Percentiles rank a stretch among this genome's conserved stretches.
Evolutionary conservation across 148 eudicot genomes (phyloP).

Genomic region (Vaccinium vitisidaea): DNA sequence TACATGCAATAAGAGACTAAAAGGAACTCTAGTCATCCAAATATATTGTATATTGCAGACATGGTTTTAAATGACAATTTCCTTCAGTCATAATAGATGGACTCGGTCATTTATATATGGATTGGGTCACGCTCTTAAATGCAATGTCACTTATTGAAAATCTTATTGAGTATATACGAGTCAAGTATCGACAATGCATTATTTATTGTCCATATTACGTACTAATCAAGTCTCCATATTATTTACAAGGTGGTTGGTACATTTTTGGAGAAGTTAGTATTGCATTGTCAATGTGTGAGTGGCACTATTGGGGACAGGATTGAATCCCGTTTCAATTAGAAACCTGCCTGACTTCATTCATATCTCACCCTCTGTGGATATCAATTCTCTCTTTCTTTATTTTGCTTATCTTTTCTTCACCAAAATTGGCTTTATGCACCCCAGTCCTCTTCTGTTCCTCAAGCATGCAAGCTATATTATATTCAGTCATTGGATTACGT

Average conservation of each 20-base stretch:
- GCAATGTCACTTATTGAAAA: neutral
- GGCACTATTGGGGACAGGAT: neutral
- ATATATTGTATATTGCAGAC: neutral
- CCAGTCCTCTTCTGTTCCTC: neutral
- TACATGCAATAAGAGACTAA: neutral
- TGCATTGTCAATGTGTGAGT: neutral
- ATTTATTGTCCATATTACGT: neutral
- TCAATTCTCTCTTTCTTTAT: neutral
- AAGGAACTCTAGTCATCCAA: neutral
- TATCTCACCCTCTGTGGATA: neutral
- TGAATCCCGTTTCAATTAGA: neutral
- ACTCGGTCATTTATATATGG: neutral
- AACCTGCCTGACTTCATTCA: neutral
- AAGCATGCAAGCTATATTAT: neutral
- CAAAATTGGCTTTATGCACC: neutral
- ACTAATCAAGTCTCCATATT: neutral
- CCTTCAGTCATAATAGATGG: neutral
- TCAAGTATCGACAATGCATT: neutral
- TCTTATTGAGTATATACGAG: neutral
- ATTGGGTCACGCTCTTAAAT: neutral
- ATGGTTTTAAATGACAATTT: neutral
- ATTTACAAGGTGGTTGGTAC: neutral
- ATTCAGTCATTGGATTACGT: neutral
- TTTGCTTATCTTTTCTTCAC: neutral
- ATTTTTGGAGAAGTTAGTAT: neutral